These are phyloP conservation scores for Melaleuca alternifolia DNA, from an alignment of 345 rosid genomes.

Conservation along the genomic window DNA sequence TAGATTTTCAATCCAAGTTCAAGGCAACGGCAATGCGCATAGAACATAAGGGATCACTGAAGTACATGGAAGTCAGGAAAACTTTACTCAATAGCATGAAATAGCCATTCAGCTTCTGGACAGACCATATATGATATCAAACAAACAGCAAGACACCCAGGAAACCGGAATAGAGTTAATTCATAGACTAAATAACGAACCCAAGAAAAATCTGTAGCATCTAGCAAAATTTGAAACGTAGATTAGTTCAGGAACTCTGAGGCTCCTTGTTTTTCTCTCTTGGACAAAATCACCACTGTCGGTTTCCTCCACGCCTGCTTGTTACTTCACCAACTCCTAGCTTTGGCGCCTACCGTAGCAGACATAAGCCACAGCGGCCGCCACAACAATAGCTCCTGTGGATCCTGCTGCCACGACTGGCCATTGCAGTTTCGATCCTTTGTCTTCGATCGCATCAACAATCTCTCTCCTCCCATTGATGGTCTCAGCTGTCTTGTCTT, in stretches of 20 bases:
- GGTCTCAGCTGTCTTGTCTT: conserved; percentile 24
- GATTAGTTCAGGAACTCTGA: not conserved
- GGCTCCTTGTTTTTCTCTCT: not conserved
- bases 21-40: not conserved
- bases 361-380: conserved; percentile 36
- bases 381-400: conserved; percentile 31
- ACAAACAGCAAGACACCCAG: conserved; percentile 15
- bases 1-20: not conserved
- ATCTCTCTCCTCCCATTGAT: conserved; percentile 19
- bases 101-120: not conserved
- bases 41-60: not conserved
- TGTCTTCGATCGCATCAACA: not conserved
- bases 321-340: conserved; percentile 8
- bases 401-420: conserved; percentile 45
- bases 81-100: not conserved
- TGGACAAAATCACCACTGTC: not conserved
- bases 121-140: conserved; percentile 2
- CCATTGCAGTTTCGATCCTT: conserved; percentile 20
- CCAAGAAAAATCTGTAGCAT: conserved; percentile 12
- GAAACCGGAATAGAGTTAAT: not conserved
- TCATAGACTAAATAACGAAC: conserved; percentile 15
- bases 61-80: not conserved
- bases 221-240: conserved; percentile 23
- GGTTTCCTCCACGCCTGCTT: not conserved
- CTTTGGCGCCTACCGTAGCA: conserved; percentile 27